phyloP scores from a whole-genome alignment of 2,329 filamentous ascomycete genomes.

The Xylaria sp. region DNA sequence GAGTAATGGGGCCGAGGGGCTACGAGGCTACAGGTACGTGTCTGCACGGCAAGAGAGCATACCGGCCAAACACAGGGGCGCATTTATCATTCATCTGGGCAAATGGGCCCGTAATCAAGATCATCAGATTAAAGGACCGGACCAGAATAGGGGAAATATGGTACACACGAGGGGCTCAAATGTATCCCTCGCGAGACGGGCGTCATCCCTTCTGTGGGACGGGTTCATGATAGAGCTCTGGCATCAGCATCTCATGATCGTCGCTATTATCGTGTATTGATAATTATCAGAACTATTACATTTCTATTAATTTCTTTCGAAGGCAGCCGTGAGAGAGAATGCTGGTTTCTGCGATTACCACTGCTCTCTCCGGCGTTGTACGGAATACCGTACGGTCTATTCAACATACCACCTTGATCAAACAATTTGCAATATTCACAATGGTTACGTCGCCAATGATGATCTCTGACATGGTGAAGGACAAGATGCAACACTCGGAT shows the following conservation, averaged over 20 bases:
- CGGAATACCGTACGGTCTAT: no score
- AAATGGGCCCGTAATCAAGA: neutral
- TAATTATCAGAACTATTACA: neutral
- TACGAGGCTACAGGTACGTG: neutral
- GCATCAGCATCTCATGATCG: neutral
- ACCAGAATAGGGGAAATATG: neutral
- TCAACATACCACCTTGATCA: no score
- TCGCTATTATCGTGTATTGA: neutral
- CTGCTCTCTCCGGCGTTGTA: neutral
- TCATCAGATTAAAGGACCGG: neutral
- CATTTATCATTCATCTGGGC: neutral
- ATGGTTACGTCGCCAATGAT: neutral
- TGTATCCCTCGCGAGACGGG: neutral
- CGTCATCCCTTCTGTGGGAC: neutral
- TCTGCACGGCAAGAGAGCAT: neutral
- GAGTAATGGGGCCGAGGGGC: conserved; percentile 2
- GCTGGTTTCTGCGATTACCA: neutral
- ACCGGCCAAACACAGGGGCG: neutral
- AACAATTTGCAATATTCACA: neutral
- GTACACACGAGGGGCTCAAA: neutral
- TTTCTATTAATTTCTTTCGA: neutral
- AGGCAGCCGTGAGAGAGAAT: neutral
- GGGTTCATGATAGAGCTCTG: conserved; percentile 1
- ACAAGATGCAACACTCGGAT: no score
- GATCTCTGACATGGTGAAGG: neutral